Conservation (phyloP, 208 protist genomes). For the Acanthamoeba royreba region DNA sequence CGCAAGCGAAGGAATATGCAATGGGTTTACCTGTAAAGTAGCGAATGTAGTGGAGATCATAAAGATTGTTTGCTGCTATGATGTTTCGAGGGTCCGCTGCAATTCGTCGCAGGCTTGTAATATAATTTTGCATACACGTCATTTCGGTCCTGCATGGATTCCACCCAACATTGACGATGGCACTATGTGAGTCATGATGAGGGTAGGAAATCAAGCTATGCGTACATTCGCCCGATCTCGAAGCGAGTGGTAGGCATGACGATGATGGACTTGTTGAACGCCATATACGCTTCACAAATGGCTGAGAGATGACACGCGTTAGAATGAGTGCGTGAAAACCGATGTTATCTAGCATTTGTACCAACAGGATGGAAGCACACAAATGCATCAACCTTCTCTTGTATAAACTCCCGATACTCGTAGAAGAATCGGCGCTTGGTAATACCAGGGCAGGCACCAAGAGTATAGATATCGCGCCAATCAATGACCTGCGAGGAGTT, state of each 20-base stretch:
- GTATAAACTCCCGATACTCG: background rate
- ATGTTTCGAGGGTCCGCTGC: background rate
- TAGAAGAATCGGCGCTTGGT: background rate
- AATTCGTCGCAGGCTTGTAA: background rate
- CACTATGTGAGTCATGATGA: too few species aligned
- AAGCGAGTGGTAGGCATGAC: slow-evolving; percentile 51
- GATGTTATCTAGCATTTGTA: background rate
- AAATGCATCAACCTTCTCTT: background rate
- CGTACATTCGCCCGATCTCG: slow-evolving; percentile 26
- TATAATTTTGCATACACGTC: background rate
- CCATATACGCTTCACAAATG: slow-evolving; percentile 51
- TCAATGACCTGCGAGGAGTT: background rate
- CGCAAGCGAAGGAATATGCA: background rate
- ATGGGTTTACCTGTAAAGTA: slow-evolving; percentile 5
- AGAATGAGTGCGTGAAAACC: background rate
- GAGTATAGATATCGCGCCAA: background rate
- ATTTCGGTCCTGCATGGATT: background rate
- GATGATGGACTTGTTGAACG: slow-evolving; percentile 53
- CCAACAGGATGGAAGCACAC: background rate
- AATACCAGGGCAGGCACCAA: background rate
- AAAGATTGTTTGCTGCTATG: slow-evolving; percentile 58
- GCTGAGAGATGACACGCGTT: background rate
- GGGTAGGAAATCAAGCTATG: too few species aligned
- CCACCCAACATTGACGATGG: too few species aligned
- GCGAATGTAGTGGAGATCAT: slow-evolving; percentile 49